Conservation (phyloP, 169 alveolate species). For the Neospora caninum region DNA sequence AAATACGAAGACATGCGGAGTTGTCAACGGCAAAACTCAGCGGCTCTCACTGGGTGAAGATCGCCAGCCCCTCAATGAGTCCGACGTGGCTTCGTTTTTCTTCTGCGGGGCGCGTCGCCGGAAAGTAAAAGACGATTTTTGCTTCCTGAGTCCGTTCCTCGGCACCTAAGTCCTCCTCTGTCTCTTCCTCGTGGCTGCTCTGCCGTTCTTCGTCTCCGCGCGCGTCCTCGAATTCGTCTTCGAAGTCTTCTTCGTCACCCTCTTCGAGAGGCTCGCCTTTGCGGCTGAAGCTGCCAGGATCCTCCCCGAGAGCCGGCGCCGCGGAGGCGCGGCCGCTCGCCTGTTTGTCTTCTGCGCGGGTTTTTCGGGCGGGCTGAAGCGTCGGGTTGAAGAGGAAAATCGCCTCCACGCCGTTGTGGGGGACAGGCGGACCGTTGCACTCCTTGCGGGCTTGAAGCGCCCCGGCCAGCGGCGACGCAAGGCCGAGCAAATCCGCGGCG, state of each 20-base stretch:
- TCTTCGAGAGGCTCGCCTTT: background rate
- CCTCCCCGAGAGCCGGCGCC: background rate
- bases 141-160: slow-evolving; percentile 57
- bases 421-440: background rate
- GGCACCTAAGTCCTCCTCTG: background rate
- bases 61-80: slow-evolving; percentile 41
- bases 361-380: background rate
- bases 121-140: slow-evolving; percentile 44
- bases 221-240: background rate
- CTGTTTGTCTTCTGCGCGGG: background rate
- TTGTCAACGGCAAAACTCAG: background rate
- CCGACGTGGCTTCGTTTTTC: slow-evolving; percentile 59
- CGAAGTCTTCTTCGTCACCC: background rate
- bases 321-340: background rate
- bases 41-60: slow-evolving; percentile 14
- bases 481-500: background rate
- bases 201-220: background rate
- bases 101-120: slow-evolving; percentile 25
- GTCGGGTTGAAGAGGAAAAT: slow-evolving; percentile 56
- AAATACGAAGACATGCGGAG: too few relatives aligned
- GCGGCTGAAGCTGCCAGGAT: background rate
- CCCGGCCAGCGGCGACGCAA: background rate
- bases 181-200: background rate
- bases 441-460: background rate
- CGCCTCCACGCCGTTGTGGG: slow-evolving; percentile 38